Evolutionary conservation across 1,139 yeast genomes (phyloP).

Genomic region (Magnusiomyces fungicola): DNA sequence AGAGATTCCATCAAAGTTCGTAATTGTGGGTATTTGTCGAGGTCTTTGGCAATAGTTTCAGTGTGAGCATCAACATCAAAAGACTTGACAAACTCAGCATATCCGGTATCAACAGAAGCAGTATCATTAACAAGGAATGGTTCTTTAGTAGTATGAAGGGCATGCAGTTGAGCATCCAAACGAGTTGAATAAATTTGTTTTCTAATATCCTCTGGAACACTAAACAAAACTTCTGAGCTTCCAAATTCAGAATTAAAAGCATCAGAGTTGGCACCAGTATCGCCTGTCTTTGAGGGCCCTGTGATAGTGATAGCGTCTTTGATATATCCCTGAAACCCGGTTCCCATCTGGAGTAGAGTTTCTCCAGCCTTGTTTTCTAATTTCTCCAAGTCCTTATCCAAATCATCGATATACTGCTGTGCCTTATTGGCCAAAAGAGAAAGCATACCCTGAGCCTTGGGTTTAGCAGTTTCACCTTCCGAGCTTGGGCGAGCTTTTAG

Average conservation of each 20-base stretch:
- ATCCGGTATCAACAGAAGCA: constrained; percentile 30
- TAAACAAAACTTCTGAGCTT: constrained; percentile 38
- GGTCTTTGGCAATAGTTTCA: constrained; percentile 42
- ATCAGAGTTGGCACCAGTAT: constrained; percentile 16
- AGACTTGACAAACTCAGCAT: constrained; percentile 27
- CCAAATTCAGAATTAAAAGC: constrained; percentile 16
- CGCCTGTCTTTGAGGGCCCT: constrained; percentile 23
- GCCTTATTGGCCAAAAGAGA: constrained; percentile 40
- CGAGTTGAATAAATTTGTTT: constrained; percentile 42
- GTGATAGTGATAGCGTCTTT: constrained; percentile 45
- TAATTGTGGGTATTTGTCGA: constrained; percentile 49
- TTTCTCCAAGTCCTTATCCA: constrained; percentile 60
- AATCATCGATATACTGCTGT: constrained; percentile 50
- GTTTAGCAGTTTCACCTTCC: constrained; percentile 6
- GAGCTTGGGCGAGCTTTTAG: neutral
- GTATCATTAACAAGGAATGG: constrained; percentile 34
- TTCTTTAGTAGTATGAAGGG: constrained; percentile 42
- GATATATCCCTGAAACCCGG: constrained; percentile 41
- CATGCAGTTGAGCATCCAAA: constrained; percentile 51
- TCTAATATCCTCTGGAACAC: constrained; percentile 36
- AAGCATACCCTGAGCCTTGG: constrained; percentile 26
- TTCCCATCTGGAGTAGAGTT: constrained; percentile 49
- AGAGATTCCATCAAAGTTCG: constrained; percentile 51
- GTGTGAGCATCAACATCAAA: constrained; percentile 49
- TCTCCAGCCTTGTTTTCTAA: constrained; percentile 59